Evolutionary conservation across 106 monocot genomes (phyloP).

Genomic region (Dendrobium nobile): DNA sequence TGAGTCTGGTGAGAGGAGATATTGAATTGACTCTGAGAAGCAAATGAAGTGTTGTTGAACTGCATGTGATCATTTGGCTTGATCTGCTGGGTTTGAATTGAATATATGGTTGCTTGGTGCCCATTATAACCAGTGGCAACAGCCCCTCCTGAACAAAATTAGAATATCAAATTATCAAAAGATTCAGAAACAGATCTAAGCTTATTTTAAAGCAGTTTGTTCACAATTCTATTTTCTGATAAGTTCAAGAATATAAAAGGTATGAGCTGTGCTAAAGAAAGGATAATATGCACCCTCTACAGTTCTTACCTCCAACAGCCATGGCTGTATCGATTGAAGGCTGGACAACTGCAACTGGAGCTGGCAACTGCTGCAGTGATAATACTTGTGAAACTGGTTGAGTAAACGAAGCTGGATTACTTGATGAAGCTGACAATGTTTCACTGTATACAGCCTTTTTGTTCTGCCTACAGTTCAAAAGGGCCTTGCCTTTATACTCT

Average conservation of each 20-base stretch:
- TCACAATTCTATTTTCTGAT: no score
- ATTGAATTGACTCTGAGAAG: slow-evolving; percentile 19
- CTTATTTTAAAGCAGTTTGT: no score
- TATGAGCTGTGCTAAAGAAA: background rate
- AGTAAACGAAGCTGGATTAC: slow-evolving; percentile 20
- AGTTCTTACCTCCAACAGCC: slow-evolving; percentile 28
- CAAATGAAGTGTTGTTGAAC: background rate
- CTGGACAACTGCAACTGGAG: slow-evolving; percentile 13
- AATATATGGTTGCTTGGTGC: background rate
- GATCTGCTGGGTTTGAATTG: background rate
- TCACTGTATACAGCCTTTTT: slow-evolving; percentile 33
- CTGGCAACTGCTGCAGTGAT: slow-evolving; percentile 4
- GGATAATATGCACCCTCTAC: no score
- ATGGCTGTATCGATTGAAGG: slow-evolving; percentile 19
- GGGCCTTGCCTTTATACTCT: slow-evolving; percentile 82
- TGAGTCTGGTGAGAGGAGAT: slow-evolving; percentile 5
- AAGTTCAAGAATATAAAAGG: background rate
- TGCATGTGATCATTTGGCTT: background rate
- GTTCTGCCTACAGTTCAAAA: slow-evolving; percentile 52
- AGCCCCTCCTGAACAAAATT: background rate
- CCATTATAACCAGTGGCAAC: background rate
- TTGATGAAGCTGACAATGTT: slow-evolving; percentile 17
- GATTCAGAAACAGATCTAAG: no score
- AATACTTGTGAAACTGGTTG: slow-evolving; percentile 16
- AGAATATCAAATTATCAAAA: background rate